Evolutionary conservation across 2,329 filamentous ascomycete genomes (phyloP).

Genomic region (Orbilia quercus): DNA sequence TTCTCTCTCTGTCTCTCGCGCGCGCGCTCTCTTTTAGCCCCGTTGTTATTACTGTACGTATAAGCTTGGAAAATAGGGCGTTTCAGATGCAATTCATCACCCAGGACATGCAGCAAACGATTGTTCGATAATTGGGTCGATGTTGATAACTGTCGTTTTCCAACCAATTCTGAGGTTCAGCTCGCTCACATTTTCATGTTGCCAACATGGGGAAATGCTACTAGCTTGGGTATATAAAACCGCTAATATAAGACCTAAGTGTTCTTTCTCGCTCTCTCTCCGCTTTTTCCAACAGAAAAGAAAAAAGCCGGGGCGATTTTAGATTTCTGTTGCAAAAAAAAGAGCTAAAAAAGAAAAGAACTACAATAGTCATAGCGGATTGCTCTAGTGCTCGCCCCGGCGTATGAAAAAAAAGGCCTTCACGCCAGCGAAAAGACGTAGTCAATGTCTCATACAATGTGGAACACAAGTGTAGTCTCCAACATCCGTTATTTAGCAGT

Average conservation of each 20-base stretch:
- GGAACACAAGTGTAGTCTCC: slow-evolving; percentile 53
- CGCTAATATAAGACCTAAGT: slow-evolving; percentile 20
- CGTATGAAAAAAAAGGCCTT: slow-evolving; percentile 6
- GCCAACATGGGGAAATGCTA: slow-evolving; percentile 27
- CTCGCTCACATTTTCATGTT: slow-evolving; percentile 12
- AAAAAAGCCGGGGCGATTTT: slow-evolving; percentile 20
- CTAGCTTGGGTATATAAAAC: slow-evolving; percentile 48
- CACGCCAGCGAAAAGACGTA: slow-evolving; percentile 33
- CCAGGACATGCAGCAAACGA: slow-evolving; percentile 36
- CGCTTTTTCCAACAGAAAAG: slow-evolving; percentile 42
- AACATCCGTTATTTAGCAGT: slow-evolving; percentile 52
- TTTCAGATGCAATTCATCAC: slow-evolving; percentile 56
- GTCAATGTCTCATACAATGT: slow-evolving; percentile 48
- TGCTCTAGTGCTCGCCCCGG: slow-evolving; percentile 9
- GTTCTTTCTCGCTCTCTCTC: too few relatives aligned
- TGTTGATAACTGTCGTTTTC: slow-evolving; percentile 5
- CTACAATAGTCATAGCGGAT: slow-evolving; percentile 34
- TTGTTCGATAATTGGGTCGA: slow-evolving; percentile 17
- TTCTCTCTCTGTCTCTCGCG: too few relatives aligned
- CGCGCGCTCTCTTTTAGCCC: slow-evolving; percentile 17
- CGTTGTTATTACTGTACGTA: slow-evolving; percentile 33
- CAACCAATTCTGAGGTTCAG: slow-evolving; percentile 33
- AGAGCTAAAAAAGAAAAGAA: too few relatives aligned
- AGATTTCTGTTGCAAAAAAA: slow-evolving; percentile 38
- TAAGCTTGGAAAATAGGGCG: slow-evolving; percentile 51